Conservation (phyloP, 2,329 filamentous ascomycete species). For the Arthrobotrys sphaeroides region DNA sequence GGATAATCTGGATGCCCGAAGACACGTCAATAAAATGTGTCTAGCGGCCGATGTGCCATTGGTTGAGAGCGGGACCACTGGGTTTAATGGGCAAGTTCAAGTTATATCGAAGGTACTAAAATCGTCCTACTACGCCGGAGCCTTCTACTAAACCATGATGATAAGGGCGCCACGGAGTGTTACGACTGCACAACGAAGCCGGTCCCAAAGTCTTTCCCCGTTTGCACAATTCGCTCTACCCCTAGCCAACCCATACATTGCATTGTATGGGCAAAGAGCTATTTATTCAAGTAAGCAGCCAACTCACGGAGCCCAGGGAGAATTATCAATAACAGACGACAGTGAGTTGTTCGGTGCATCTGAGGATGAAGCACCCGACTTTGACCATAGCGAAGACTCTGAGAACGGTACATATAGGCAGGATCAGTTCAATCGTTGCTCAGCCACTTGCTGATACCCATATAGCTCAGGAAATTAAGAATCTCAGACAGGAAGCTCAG, state of each 20-base stretch:
- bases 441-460: constrained; percentile 8
- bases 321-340: constrained; percentile 56
- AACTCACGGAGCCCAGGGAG: background rate
- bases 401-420: constrained; percentile 73
- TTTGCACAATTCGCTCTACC: constrained; percentile 96
- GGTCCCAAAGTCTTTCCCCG: constrained; percentile 88
- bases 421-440: background rate
- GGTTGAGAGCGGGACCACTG: constrained; percentile 95
- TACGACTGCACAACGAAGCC: constrained; percentile 95
- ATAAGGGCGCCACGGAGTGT: constrained; percentile 81
- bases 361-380: constrained; percentile 80
- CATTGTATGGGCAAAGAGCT: constrained; percentile 98
- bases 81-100: constrained; percentile 97
- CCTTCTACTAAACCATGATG: background rate
- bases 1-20: constrained; percentile 90
- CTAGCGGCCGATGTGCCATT: constrained; percentile 87
- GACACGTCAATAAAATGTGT: constrained; percentile 98
- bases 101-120: constrained; percentile 79
- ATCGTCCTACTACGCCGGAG: background rate
- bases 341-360: constrained; percentile 89
- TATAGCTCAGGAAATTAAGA: constrained; percentile 79
- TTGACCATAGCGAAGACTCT: constrained; percentile 81
- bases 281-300: constrained; percentile 75
- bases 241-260: constrained; percentile 97
- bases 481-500: constrained; percentile 82